Percentiles rank a stretch among this genome's conserved stretches.
phyloP scores from a whole-genome alignment of 306 rosid species.

The Dryas octopetala region DNA sequence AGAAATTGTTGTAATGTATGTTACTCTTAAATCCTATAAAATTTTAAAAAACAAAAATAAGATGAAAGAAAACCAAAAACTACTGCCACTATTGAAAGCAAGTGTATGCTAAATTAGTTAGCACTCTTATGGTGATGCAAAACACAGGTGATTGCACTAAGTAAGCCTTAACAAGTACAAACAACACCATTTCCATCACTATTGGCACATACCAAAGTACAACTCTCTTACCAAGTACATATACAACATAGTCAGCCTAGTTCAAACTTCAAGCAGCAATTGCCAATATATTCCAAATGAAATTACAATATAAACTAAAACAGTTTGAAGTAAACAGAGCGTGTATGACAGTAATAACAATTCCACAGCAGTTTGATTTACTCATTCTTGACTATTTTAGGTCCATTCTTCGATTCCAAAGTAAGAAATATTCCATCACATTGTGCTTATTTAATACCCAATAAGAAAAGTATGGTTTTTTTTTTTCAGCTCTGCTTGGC shows the following conservation, averaged over 20 bases:
- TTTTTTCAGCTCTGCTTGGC: background rate
- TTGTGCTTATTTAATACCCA: background rate
- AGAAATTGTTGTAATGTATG: too few relatives aligned
- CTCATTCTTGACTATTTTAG: too few relatives aligned
- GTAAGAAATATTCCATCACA: background rate
- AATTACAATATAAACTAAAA: background rate
- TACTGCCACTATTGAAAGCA: too few relatives aligned
- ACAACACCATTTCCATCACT: background rate
- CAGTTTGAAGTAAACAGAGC: background rate
- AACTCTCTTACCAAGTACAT: background rate
- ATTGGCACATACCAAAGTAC: background rate
- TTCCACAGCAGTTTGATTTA: background rate
- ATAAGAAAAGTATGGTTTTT: background rate
- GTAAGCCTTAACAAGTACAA: background rate
- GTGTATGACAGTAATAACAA: background rate
- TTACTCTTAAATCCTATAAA: too few relatives aligned
- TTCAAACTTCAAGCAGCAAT: background rate
- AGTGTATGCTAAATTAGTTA: background rate
- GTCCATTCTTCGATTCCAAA: background rate
- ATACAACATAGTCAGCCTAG: background rate
- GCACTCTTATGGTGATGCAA: background rate
- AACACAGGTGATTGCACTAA: background rate
- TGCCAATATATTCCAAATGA: background rate
- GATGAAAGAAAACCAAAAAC: background rate
- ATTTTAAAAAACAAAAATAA: background rate